A percentile compares a stretch with the other conserved stretches of the same genome.
Conservation (phyloP, 139 green algal genomes). For the Tetraselmis chui region DNA sequence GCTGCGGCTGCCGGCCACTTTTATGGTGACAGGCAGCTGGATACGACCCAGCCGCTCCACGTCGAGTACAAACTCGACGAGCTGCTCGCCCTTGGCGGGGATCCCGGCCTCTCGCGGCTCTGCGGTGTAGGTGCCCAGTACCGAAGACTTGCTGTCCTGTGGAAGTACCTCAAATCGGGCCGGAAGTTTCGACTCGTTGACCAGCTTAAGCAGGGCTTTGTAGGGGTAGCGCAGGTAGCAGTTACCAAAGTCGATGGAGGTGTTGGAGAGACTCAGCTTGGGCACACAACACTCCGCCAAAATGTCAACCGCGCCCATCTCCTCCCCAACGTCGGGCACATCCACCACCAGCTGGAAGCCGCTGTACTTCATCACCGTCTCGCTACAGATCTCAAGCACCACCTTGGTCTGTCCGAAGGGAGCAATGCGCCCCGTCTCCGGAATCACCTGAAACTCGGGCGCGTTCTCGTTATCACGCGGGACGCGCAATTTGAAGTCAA, state of each 20-base stretch:
- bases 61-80: slow-evolving; percentile 48
- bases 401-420: slow-evolving; percentile 43
- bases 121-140: slow-evolving; percentile 43
- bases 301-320: slow-evolving; percentile 22
- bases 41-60: slow-evolving; percentile 55
- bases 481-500: slow-evolving; percentile 56
- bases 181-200: slow-evolving; percentile 67
- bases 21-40: slow-evolving; percentile 51
- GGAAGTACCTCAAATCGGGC: slow-evolving; percentile 64
- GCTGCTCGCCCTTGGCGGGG: slow-evolving; percentile 35
- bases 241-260: slow-evolving; percentile 58
- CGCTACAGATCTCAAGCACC: slow-evolving; percentile 31
- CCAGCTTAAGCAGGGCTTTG: slow-evolving; percentile 38
- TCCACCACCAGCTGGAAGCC: slow-evolving; percentile 47
- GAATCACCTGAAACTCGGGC: slow-evolving; percentile 43
- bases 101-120: slow-evolving; percentile 42
- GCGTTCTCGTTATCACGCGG: slow-evolving; percentile 34
- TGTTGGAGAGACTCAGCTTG: slow-evolving; percentile 33
- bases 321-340: slow-evolving; percentile 44
- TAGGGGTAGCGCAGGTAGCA: slow-evolving; percentile 65
- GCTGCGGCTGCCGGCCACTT: slow-evolving; percentile 40
- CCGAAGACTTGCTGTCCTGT: slow-evolving; percentile 29
- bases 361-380: neutral
- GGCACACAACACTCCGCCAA: slow-evolving; percentile 60
- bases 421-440: slow-evolving; percentile 46